phyloP scores from a whole-genome alignment of 257 asterid genomes.

The Coffea canephora region DNA sequence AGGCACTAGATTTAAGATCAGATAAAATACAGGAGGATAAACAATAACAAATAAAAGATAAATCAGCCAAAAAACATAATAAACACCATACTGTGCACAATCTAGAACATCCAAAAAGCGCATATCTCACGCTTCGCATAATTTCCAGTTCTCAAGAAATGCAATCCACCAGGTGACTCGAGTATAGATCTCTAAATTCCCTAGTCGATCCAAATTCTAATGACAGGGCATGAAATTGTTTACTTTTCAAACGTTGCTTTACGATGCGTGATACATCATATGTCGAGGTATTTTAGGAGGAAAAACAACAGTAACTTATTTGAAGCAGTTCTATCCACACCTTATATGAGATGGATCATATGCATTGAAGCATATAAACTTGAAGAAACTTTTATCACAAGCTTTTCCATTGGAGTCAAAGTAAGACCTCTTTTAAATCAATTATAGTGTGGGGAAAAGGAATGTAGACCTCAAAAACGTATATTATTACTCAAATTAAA shows the following conservation, averaged over 20 bases:
- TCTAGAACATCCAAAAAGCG: neutral
- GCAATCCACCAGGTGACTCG: neutral
- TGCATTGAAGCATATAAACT: neutral
- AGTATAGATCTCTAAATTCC: neutral
- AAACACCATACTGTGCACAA: neutral
- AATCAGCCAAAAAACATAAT: neutral
- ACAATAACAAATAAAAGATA: neutral
- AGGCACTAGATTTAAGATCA: slow-evolving; percentile 6
- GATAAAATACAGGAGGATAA: neutral
- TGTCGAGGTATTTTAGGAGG: neutral
- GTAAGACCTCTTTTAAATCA: neutral
- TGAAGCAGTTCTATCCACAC: neutral
- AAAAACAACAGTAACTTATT: neutral
- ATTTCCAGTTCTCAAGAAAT: neutral
- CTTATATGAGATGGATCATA: neutral
- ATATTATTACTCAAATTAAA: no score
- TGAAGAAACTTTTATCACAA: neutral
- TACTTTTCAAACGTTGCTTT: neutral
- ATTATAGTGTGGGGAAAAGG: neutral
- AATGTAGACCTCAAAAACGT: neutral
- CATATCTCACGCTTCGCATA: neutral
- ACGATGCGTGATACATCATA: neutral
- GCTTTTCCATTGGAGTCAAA: neutral
- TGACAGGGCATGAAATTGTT: neutral
- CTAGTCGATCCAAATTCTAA: neutral